These are phyloP conservation scores for Lavandula angustifolia DNA, from an alignment of 257 asterid species.

Conservation along the genomic window DNA sequence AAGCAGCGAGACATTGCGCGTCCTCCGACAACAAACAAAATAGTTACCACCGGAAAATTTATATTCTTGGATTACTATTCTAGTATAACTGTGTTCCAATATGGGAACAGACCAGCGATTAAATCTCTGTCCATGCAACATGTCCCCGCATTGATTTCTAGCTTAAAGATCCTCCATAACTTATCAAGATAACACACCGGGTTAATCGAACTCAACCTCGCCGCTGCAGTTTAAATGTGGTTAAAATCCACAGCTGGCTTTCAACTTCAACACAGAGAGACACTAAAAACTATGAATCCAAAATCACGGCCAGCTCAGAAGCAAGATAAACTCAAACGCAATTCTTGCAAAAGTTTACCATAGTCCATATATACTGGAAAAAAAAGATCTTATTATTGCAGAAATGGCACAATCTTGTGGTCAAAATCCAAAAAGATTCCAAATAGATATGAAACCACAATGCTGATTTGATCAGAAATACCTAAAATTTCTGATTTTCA, in stretches of 20 bases:
- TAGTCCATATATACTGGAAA: slow-evolving; percentile 23
- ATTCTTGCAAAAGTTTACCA: slow-evolving; percentile 4
- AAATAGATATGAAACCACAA: slow-evolving; percentile 11
- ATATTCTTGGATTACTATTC: slow-evolving; percentile 43
- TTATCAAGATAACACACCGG: slow-evolving; percentile 20
- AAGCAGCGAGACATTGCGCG: slow-evolving; percentile 97
- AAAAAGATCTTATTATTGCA: not conserved
- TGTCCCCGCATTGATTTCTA: slow-evolving; percentile 67
- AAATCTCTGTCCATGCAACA: slow-evolving; percentile 66
- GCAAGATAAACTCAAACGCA: slow-evolving; percentile 12
- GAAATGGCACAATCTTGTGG: slow-evolving; percentile 8
- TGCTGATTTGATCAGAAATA: slow-evolving; percentile 21
- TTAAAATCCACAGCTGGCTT: slow-evolving; percentile 22
- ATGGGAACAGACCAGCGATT: slow-evolving; percentile 51
- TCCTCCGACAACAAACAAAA: slow-evolving; percentile 37
- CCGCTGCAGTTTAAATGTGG: slow-evolving; percentile 11
- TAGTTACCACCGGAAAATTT: slow-evolving; percentile 30
- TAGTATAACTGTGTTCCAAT: slow-evolving; percentile 47
- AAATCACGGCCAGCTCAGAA: slow-evolving; percentile 16
- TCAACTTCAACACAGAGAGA: slow-evolving; percentile 26
- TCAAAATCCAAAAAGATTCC: slow-evolving; percentile 33
- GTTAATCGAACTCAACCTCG: slow-evolving; percentile 16
- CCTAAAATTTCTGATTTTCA: slow-evolving; percentile 8
- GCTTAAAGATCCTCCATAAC: slow-evolving; percentile 45
- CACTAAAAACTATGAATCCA: not conserved